Conservation (phyloP, 1,284 basidiomycete genomes). For the Moesziomyces sp. region DNA sequence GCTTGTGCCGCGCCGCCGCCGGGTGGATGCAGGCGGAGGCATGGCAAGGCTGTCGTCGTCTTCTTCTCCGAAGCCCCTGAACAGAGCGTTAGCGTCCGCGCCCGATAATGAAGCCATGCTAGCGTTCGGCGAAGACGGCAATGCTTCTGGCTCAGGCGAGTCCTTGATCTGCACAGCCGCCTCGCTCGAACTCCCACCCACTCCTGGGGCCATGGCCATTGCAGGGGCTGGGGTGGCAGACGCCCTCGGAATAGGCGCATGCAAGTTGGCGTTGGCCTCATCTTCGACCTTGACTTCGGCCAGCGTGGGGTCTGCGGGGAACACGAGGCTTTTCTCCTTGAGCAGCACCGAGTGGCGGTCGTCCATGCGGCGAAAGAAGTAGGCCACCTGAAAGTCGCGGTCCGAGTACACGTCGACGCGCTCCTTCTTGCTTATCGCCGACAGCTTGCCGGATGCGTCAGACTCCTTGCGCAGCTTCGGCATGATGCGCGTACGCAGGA, state of each 20-base stretch:
- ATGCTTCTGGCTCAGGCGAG: constrained; percentile 25
- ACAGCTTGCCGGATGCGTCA: constrained; percentile 55
- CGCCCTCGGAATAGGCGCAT: constrained; percentile 43
- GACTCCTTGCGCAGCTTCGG: constrained; percentile 64
- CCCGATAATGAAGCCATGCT: constrained; percentile 23
- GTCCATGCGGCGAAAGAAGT: constrained; percentile 67
- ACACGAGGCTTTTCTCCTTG: constrained; percentile 46
- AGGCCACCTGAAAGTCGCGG: constrained; percentile 66
- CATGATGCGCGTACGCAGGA: constrained; percentile 64
- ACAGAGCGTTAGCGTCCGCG: constrained; percentile 17
- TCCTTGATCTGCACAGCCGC: constrained; percentile 39
- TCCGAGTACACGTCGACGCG: constrained; percentile 67
- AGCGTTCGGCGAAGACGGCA: constrained; percentile 8
- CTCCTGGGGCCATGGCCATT: constrained; percentile 3
- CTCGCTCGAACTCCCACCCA: constrained; percentile 1
- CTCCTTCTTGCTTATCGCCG: constrained; percentile 60
- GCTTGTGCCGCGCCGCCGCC: constrained; percentile 9
- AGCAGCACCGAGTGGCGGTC: constrained; percentile 68
- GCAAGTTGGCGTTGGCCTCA: constrained; percentile 46
- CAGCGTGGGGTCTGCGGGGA: constrained; percentile 33
- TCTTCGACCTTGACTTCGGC: constrained; percentile 50
- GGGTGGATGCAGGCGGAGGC: constrained; percentile 30
- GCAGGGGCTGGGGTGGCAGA: constrained; percentile 12
- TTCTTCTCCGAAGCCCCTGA: constrained; percentile 10
- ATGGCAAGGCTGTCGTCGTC: constrained; percentile 19